Evolutionary conservation across 306 rosid genomes (phyloP).

Genomic region (Pterocarpus macrocarpus): DNA sequence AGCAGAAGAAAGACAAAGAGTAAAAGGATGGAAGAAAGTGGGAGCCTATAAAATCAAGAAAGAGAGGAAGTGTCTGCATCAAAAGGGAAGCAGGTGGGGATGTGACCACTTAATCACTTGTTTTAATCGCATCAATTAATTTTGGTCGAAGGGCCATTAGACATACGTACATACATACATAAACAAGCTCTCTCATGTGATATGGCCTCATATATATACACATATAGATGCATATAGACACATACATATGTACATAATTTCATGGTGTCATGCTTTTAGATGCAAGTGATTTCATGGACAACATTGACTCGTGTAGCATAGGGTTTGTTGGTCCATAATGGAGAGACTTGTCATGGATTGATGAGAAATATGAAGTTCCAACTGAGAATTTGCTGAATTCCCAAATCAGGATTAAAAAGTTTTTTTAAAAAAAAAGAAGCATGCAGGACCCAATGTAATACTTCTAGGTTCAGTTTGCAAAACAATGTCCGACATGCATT

Average conservation of each 20-base stretch:
- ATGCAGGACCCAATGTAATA: too few relatives aligned
- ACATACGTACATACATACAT: too few relatives aligned
- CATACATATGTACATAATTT: not conserved
- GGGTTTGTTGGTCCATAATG: not conserved
- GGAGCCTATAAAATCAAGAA: not conserved
- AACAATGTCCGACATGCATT: too few relatives aligned
- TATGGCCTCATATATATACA: too few relatives aligned
- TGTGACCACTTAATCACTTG: too few relatives aligned
- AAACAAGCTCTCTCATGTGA: not conserved
- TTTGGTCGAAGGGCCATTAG: too few relatives aligned
- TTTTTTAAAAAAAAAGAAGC: too few relatives aligned
- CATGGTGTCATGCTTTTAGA: slow-evolving; percentile 16
- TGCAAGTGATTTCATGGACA: slow-evolving; percentile 15
- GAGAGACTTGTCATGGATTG: slow-evolving; percentile 5
- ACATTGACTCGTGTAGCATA: not conserved
- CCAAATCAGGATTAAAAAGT: too few relatives aligned
- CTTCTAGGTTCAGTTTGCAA: too few relatives aligned
- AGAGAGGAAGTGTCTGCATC: not conserved
- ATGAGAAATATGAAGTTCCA: slow-evolving; percentile 3
- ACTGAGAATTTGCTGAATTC: not conserved
- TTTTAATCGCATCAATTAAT: too few relatives aligned
- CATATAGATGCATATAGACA: too few relatives aligned
- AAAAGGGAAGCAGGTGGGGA: too few relatives aligned
- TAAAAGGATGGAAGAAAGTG: not conserved
- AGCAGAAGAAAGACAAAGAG: not conserved